Percentiles rank a stretch among this genome's conserved stretches.
Evolutionary conservation across 768 basidiomycete genomes (phyloP).

Genomic region (Guyanaporus albipodus): DNA sequence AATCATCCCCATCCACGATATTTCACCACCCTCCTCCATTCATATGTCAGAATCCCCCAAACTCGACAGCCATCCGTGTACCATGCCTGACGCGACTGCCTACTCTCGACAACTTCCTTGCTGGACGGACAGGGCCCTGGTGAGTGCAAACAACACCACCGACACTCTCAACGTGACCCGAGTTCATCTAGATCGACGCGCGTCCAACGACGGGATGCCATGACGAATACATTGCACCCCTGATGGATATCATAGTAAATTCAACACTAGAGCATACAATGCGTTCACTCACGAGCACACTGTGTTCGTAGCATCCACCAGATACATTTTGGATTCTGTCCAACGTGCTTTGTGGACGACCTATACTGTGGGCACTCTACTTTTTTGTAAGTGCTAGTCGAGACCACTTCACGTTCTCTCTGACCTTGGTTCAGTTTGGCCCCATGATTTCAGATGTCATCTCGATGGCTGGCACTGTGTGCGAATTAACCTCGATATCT

Average conservation of each 20-base stretch:
- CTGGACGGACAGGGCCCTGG: slow-evolving; percentile 6
- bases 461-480: slow-evolving; percentile 11
- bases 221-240: background rate
- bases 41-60: background rate
- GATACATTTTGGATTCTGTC: slow-evolving; percentile 4
- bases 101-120: background rate
- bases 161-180: background rate
- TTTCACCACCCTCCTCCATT: background rate
- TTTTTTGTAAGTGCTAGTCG: slow-evolving; percentile 18
- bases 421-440: slow-evolving; percentile 14
- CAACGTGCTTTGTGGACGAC: background rate
- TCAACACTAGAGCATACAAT: background rate
- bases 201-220: background rate
- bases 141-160: background rate
- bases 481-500: slow-evolving; percentile 13
- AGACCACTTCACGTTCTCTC: background rate
- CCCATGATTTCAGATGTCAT: slow-evolving; percentile 23
- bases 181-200: slow-evolving; percentile 6
- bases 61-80: background rate
- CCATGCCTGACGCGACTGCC: slow-evolving; percentile 9
- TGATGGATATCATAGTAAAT: slow-evolving; percentile 6
- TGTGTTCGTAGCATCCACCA: background rate
- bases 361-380: slow-evolving; percentile 15
- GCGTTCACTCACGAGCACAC: background rate
- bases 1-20: slow-evolving; percentile 1